Conservation (phyloP, 352 stramenopile genomes). For the Elongisporangium undulatum region DNA sequence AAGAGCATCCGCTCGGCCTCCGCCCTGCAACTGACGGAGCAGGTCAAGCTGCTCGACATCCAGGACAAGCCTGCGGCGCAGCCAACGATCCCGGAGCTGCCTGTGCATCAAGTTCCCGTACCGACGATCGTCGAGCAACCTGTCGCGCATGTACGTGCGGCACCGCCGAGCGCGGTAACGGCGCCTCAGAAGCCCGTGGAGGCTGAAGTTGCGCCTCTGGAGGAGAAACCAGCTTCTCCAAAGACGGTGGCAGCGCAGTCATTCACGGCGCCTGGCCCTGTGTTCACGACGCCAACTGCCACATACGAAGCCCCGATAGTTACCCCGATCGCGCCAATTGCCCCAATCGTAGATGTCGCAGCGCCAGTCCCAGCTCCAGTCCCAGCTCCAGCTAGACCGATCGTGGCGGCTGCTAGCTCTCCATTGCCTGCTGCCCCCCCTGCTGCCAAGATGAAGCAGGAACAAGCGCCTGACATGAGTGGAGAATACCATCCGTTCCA, state of each 20-base stretch:
- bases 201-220: not conserved
- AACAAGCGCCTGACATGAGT: not conserved
- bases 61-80: not conserved
- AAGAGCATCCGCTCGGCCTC: slow-evolving; percentile 14
- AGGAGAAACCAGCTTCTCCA: not conserved
- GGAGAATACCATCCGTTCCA: slow-evolving; percentile 40
- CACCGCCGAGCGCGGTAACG: not conserved
- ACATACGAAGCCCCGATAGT: not conserved
- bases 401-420: not conserved
- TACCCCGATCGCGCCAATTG: not conserved
- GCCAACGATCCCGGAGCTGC: not conserved
- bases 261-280: not conserved
- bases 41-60: slow-evolving; percentile 17
- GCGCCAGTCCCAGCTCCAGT: not conserved
- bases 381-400: no score
- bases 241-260: not conserved
- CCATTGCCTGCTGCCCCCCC: not conserved
- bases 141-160: not conserved
- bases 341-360: not conserved
- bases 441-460: not conserved
- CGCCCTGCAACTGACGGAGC: slow-evolving; percentile 14
- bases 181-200: not conserved
- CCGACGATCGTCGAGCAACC: not conserved
- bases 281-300: not conserved
- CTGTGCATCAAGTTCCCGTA: not conserved